Conservation (phyloP, 306 rosid genomes). For the Fragaria iinumae region DNA sequence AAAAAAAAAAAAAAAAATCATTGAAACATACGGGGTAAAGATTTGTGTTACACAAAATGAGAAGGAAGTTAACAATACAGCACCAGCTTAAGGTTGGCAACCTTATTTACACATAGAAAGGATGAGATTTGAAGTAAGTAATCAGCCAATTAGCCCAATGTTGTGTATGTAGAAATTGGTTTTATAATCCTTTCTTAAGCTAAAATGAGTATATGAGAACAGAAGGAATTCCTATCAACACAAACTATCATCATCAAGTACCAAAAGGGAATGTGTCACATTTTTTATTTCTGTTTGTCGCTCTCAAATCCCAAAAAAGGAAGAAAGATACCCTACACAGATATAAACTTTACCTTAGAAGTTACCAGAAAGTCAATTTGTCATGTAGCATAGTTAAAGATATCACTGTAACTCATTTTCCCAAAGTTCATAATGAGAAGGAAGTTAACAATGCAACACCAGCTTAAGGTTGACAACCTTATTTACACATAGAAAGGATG, state of each 20-base stretch:
- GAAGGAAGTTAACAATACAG: background rate
- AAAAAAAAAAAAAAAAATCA: background rate
- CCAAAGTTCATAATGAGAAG: background rate
- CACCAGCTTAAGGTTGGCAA: background rate
- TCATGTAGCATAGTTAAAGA: background rate
- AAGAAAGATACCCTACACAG: background rate
- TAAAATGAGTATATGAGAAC: background rate
- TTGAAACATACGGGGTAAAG: background rate
- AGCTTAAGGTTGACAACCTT: background rate
- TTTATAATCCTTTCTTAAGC: background rate
- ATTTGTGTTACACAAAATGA: background rate
- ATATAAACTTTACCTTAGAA: background rate
- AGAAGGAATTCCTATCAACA: background rate
- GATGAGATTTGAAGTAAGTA: no score
- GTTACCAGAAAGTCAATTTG: background rate
- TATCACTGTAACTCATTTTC: background rate
- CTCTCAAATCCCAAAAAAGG: background rate
- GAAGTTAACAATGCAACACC: background rate
- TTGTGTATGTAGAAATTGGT: background rate
- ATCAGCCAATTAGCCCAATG: background rate
- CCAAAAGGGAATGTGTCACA: background rate
- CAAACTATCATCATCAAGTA: constrained; percentile 1
- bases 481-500: background rate
- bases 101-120: background rate
- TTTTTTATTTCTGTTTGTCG: background rate